Evolutionary conservation across 176 grass and related monocot genomes (phyloP).

Genomic region (Rhynchospora pubera): DNA sequence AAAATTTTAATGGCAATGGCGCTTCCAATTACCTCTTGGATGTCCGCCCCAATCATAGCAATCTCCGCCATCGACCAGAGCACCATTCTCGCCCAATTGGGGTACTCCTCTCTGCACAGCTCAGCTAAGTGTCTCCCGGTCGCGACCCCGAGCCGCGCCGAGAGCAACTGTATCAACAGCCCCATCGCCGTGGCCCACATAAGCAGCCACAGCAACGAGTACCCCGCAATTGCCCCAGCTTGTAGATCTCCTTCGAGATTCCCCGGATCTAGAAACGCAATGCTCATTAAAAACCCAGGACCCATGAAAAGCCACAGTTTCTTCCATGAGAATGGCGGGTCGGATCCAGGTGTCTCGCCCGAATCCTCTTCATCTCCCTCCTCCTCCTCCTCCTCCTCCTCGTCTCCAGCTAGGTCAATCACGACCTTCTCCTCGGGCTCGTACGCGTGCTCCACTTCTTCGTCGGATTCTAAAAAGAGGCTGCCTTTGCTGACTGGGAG

Average conservation of each 20-base stretch:
- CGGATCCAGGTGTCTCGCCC: not conserved
- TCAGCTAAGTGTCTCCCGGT: conserved; percentile 84
- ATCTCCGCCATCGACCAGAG: conserved; percentile 96
- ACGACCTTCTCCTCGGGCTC: conserved; percentile 64
- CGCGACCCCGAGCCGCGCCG: conserved; percentile 71
- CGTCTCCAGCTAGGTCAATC: conserved; percentile 37
- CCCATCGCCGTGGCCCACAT: conserved; percentile 93
- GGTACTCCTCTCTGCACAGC: conserved; percentile 97
- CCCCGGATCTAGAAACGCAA: conserved; percentile 95
- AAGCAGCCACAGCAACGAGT: conserved; percentile 89
- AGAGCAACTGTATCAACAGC: conserved; percentile 86
- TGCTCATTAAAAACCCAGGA: conserved; percentile 93
- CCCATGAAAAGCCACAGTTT: conserved; percentile 96
- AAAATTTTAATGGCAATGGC: conserved; percentile 98
- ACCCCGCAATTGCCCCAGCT: conserved; percentile 68
- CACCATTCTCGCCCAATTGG: conserved; percentile 52
- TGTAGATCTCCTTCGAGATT: conserved; percentile 98
- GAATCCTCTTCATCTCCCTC: conserved; percentile 19
- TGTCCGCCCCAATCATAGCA: conserved; percentile 85
- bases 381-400: conserved; percentile 15
- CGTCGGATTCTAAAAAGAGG: conserved; percentile 1
- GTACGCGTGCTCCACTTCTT: conserved; percentile 64
- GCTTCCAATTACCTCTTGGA: conserved; percentile 95
- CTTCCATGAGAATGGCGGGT: conserved; percentile 75
- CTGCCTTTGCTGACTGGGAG: not conserved